Percentiles rank a stretch among this genome's conserved stretches.
phyloP scores from a whole-genome alignment of 2,329 filamentous ascomycete species.

The Pseudogymnoascus sp. region DNA sequence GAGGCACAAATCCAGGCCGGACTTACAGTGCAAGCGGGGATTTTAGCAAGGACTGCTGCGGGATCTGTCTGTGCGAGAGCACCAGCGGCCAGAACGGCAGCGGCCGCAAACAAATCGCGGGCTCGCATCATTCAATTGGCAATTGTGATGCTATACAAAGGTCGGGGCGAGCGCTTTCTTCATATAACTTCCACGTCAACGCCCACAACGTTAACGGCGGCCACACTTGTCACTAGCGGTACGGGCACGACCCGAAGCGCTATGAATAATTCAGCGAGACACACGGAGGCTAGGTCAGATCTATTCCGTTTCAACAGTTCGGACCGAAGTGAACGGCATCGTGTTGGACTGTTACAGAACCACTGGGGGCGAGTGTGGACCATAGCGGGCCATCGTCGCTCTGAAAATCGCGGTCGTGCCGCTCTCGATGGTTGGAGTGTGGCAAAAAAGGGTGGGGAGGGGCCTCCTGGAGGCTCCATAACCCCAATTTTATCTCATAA shows the following conservation, averaged over 20 bases:
- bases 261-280: background rate
- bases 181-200: background rate
- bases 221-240: background rate
- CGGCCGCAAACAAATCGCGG: background rate
- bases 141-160: background rate
- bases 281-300: background rate
- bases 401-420: background rate
- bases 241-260: background rate
- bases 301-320: background rate
- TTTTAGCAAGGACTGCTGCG: background rate
- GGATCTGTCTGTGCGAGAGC: background rate
- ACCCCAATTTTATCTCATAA: background rate
- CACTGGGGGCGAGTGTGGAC: too few relatives aligned
- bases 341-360: background rate
- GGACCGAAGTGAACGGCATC: background rate
- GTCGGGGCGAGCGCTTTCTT: background rate
- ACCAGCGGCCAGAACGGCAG: background rate
- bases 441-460: background rate
- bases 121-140: background rate
- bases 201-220: background rate
- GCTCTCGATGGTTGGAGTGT: background rate
- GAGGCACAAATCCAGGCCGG: background rate
- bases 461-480: background rate
- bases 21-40: conserved; percentile 9
- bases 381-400: background rate